phyloP scores from a whole-genome alignment of 148 eudicot genomes.

The Rhododendron simsii region DNA sequence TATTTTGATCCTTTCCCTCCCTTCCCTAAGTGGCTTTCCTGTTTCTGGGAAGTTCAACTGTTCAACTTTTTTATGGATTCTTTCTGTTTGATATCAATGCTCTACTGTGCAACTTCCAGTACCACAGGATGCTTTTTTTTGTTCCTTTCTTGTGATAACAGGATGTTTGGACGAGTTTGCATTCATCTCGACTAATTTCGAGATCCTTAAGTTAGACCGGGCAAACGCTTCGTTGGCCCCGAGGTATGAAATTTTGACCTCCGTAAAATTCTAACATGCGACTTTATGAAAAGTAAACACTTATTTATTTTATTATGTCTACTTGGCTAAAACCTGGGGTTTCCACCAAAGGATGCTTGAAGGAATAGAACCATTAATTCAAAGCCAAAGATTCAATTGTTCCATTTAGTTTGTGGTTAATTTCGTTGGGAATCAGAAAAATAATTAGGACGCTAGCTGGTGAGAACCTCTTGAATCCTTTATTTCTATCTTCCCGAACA shows the following conservation, averaged over 20 bases:
- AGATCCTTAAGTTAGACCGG: neutral
- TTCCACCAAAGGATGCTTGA: neutral
- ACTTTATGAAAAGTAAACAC: neutral
- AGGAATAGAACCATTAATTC: neutral
- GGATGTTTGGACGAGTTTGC: neutral
- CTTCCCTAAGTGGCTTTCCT: neutral
- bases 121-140: neutral
- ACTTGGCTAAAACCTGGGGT: neutral
- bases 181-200: neutral
- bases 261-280: neutral
- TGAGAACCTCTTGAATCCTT: neutral
- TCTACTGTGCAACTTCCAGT: neutral
- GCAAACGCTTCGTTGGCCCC: no score
- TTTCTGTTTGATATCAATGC: neutral
- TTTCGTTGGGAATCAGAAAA: no score
- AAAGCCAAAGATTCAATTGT: neutral
- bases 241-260: neutral
- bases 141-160: no score
- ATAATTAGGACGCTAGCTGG: neutral
- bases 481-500: neutral
- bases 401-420: no score
- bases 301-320: neutral
- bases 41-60: neutral
- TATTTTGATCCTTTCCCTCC: constrained; percentile 20
- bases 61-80: neutral